Percentiles rank a stretch among this genome's conserved stretches.
phyloP scores from a whole-genome alignment of 1,284 basidiomycete genomes.

The Meira miltonrushii region DNA sequence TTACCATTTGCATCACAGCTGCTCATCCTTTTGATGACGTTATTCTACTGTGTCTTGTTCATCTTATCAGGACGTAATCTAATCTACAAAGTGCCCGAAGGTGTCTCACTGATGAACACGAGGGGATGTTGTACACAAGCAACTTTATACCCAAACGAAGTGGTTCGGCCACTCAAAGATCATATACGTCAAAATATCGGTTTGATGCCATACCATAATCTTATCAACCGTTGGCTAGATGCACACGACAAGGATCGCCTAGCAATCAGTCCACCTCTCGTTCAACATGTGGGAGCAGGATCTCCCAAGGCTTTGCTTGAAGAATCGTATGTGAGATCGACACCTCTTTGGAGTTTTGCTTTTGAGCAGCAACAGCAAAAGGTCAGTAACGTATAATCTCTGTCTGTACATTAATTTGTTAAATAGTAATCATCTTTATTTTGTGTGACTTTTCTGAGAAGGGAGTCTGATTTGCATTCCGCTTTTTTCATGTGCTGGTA shows the following conservation, averaged over 20 bases:
- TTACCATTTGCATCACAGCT: background rate
- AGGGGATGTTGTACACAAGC: conserved; percentile 10
- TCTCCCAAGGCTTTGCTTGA: background rate
- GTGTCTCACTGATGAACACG: conserved; percentile 6
- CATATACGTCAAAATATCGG: conserved; percentile 1
- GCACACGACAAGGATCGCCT: background rate
- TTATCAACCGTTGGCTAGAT: background rate
- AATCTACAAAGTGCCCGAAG: conserved; percentile 1
- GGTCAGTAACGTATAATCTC: too few species aligned
- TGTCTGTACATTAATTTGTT: too few species aligned
- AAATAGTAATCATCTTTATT: background rate
- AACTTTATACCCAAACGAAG: conserved; percentile 2
- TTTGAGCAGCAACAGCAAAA: conserved; percentile 2
- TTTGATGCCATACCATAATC: background rate
- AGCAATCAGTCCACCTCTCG: conserved; percentile 2
- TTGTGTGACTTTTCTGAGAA: background rate
- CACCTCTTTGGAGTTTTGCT: conserved; percentile 6
- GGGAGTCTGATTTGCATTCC: background rate
- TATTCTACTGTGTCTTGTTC: background rate
- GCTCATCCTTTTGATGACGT: background rate
- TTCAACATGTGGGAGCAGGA: conserved; percentile 7
- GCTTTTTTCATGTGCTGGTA: background rate
- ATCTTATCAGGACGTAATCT: conserved; percentile 2
- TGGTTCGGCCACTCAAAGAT: background rate
- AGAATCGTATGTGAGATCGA: background rate